These are phyloP conservation scores for Candolleomyces eurysporus DNA, from an alignment of 768 basidiomycete species.

Conservation along the genomic window DNA sequence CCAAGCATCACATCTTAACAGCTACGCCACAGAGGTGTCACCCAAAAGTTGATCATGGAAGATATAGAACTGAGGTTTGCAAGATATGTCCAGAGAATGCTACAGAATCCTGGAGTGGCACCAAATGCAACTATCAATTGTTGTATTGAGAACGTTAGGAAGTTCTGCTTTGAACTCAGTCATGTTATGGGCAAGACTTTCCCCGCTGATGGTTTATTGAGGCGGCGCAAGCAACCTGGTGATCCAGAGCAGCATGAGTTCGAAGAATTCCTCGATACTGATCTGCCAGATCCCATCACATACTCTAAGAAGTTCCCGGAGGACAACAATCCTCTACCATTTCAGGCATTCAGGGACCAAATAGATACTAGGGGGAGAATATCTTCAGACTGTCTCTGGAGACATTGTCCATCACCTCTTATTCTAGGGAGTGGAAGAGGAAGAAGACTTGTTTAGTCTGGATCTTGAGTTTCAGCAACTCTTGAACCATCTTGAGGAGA, in stretches of 20 bases:
- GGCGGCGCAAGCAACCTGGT: not conserved
- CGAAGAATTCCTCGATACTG: not conserved
- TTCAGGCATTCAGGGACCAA: conserved; percentile 5
- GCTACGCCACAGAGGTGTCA: too few relatives aligned
- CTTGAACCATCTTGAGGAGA: too few relatives aligned
- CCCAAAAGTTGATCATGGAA: too few relatives aligned
- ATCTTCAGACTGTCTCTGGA: not conserved
- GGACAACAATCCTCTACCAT: conserved; percentile 3
- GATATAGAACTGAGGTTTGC: too few relatives aligned
- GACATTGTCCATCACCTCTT: too few relatives aligned
- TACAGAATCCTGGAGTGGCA: conserved; percentile 6
- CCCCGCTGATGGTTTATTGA: conserved; percentile 21
- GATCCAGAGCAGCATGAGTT: conserved; percentile 2
- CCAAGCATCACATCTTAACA: too few relatives aligned
- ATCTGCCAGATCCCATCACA: not conserved
- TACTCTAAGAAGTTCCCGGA: not conserved
- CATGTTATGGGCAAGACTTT: too few relatives aligned
- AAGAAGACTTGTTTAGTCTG: too few relatives aligned
- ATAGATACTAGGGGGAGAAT: conserved; percentile 6
- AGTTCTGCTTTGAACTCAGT: conserved; percentile 7
- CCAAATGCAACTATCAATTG: conserved; percentile 15
- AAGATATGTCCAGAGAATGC: too few relatives aligned
- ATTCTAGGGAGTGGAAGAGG: too few relatives aligned
- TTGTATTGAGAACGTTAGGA: conserved; percentile 8
- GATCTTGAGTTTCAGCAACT: too few relatives aligned